phyloP scores from a whole-genome alignment of 2,329 filamentous ascomycete species.

The Colletotrichum neosansevieriae region DNA sequence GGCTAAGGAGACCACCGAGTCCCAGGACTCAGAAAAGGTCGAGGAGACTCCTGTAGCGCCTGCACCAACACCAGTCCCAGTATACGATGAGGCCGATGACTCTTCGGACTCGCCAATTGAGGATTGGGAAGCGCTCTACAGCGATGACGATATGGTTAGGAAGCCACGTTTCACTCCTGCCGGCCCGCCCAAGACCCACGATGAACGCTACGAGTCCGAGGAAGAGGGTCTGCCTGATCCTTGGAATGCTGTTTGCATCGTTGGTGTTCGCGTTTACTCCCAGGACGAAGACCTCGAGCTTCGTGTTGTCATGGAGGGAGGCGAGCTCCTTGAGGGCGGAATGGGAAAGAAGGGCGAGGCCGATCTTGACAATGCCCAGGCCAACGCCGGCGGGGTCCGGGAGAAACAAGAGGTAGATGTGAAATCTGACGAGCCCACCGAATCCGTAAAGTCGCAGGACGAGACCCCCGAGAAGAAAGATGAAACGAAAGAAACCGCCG shows the following conservation, averaged over 20 bases:
- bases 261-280: constrained; percentile 72
- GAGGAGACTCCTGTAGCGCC: constrained; percentile 37
- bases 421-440: constrained; percentile 39
- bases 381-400: constrained; percentile 64
- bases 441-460: background rate
- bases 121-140: constrained; percentile 71
- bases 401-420: constrained; percentile 44
- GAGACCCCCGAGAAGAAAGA: background rate
- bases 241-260: constrained; percentile 73
- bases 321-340: constrained; percentile 64
- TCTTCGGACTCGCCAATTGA: constrained; percentile 71
- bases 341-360: constrained; percentile 69
- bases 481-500: background rate
- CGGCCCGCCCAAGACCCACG: constrained; percentile 48
- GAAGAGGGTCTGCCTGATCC: constrained; percentile 68
- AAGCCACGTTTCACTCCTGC: constrained; percentile 59
- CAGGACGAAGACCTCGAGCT: constrained; percentile 67
- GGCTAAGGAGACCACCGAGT: constrained; percentile 22
- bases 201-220: constrained; percentile 62
- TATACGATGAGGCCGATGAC: constrained; percentile 60
- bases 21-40: background rate
- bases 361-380: constrained; percentile 68
- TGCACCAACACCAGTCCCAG: constrained; percentile 13
- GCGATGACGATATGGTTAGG: constrained; percentile 67
- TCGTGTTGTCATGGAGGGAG: constrained; percentile 68